Evolutionary conservation across 1,139 yeast species (phyloP).

Genomic region (Debaryomyces singareniensis): DNA sequence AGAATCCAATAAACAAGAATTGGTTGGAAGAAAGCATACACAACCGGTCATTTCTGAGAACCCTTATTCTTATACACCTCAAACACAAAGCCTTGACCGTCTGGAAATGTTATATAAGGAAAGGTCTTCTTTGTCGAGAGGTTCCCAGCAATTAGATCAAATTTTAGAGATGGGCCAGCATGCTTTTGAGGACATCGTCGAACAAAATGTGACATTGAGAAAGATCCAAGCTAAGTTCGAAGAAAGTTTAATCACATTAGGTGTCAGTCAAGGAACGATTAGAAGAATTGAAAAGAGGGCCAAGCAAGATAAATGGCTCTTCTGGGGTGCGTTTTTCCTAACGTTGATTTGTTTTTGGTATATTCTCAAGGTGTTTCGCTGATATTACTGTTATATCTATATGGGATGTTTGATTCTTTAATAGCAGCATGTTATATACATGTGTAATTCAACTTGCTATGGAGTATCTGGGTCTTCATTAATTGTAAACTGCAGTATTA

Average conservation of each 20-base stretch:
- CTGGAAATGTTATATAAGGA: slow-evolving; percentile 70
- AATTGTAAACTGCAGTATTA: too few species aligned
- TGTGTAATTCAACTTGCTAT: too few species aligned
- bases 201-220: slow-evolving; percentile 70
- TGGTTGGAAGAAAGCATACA: slow-evolving; percentile 48
- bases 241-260: slow-evolving; percentile 70
- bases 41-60: slow-evolving; percentile 41
- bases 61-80: slow-evolving; percentile 41
- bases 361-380: slow-evolving; percentile 53
- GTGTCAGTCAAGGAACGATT: slow-evolving; percentile 83
- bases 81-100: slow-evolving; percentile 30
- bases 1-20: slow-evolving; percentile 50
- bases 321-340: slow-evolving; percentile 66
- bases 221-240: slow-evolving; percentile 61
- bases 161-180: slow-evolving; percentile 84
- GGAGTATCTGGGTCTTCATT: too few species aligned
- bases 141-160: slow-evolving; percentile 80
- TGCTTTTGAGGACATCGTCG: slow-evolving; percentile 80
- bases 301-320: slow-evolving; percentile 82
- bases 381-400: too few species aligned
- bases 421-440: too few species aligned
- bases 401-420: too few species aligned
- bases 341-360: slow-evolving; percentile 66
- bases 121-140: slow-evolving; percentile 55
- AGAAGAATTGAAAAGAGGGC: slow-evolving; percentile 77